These are phyloP conservation scores for Penicillium sp. DNA, from an alignment of 2,329 filamentous ascomycete species.

Conservation along the genomic window DNA sequence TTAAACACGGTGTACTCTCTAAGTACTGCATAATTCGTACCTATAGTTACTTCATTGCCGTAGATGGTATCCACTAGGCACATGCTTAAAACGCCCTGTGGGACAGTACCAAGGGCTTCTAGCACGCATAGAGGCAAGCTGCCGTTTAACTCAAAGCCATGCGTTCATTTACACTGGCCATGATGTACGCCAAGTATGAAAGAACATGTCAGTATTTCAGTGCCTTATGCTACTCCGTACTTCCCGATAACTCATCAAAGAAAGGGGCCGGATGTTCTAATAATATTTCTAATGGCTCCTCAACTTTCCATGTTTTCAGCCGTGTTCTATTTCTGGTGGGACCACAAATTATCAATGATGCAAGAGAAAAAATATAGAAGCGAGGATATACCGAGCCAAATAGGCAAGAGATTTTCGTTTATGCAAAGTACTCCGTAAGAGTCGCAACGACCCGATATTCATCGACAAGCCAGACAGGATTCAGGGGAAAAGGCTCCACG, in stretches of 20 bases:
- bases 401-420: constrained; percentile 3
- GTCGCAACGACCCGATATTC: neutral
- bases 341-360: neutral
- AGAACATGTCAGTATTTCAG: neutral
- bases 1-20: neutral
- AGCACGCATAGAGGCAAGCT: neutral
- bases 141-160: neutral
- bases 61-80: neutral
- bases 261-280: neutral
- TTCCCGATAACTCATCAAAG: neutral
- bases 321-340: neutral
- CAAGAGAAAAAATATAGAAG: neutral
- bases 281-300: neutral
- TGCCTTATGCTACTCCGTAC: neutral
- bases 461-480: neutral
- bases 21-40: neutral
- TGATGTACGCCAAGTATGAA: constrained; percentile 1
- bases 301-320: neutral
- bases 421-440: neutral
- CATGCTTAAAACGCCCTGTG: constrained; percentile 4
- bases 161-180: neutral
- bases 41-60: neutral
- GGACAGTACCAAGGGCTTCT: neutral
- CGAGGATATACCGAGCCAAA: neutral
- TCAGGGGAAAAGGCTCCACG: constrained; percentile 8